phyloP scores from a whole-genome alignment of 495 filamentous ascomycete species.

The Aspergillus affinis region DNA sequence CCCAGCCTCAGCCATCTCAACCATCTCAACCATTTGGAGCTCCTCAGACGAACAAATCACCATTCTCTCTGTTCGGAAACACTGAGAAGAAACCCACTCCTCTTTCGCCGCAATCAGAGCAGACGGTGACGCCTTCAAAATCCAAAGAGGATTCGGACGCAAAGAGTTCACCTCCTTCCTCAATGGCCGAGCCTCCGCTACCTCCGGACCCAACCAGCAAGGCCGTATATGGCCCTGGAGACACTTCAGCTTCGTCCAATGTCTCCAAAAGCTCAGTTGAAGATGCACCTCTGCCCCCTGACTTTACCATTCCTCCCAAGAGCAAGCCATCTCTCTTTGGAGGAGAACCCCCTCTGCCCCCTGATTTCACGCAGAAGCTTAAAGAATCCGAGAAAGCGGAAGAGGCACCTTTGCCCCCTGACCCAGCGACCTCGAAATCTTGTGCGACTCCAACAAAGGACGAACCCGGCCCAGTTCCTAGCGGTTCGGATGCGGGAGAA shows the following conservation, averaged over 20 bases:
- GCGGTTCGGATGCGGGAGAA: constrained; percentile 30
- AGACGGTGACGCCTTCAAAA: constrained; percentile 31
- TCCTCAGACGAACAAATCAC: constrained; percentile 34
- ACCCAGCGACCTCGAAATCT: constrained; percentile 26
- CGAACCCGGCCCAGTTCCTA: constrained; percentile 26
- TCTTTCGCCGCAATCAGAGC: constrained; percentile 40
- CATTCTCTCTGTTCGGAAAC: constrained; percentile 39
- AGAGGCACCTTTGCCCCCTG: constrained; percentile 37
- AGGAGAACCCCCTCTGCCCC: constrained; percentile 22
- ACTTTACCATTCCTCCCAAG: constrained; percentile 42
- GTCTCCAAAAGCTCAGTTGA: constrained; percentile 48
- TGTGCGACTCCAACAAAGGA: constrained; percentile 14
- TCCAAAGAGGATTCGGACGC: constrained; percentile 19
- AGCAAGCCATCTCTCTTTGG: constrained; percentile 1
- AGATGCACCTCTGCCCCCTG: constrained; percentile 62
- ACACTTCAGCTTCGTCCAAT: constrained; percentile 68
- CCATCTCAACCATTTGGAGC: constrained; percentile 30
- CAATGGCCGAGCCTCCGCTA: constrained; percentile 55
- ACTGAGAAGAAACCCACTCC: constrained; percentile 28
- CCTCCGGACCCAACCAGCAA: constrained; percentile 78
- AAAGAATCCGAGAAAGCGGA: constrained; percentile 9
- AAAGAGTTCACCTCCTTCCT: constrained; percentile 24
- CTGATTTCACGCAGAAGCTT: constrained; percentile 11
- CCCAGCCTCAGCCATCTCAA: constrained; percentile 29
- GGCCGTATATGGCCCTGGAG: constrained; percentile 59